Evolutionary conservation across 1,139 yeast species (phyloP).

Genomic region (Geotrichum reessii): DNA sequence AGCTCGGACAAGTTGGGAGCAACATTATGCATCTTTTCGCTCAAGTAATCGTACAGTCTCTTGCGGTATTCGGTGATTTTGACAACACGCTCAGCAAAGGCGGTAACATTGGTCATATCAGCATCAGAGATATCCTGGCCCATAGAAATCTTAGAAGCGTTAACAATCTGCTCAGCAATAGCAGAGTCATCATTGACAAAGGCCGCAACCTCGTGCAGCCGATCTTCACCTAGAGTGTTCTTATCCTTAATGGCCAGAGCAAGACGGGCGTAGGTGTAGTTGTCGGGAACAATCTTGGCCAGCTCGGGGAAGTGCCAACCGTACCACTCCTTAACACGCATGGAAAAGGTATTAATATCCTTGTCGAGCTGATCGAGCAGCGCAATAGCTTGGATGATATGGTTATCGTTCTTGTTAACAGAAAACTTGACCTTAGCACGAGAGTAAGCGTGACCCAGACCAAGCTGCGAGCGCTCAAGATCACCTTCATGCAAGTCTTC

Average conservation of each 20-base stretch:
- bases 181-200: conserved; percentile 90
- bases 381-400: conserved; percentile 97
- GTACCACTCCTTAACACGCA: conserved; percentile 98
- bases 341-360: conserved; percentile 94
- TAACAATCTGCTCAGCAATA: conserved; percentile 82
- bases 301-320: conserved; percentile 99
- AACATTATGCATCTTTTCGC: conserved; percentile 94
- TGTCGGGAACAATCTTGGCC: conserved; percentile 93
- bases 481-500: conserved; percentile 94
- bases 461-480: conserved; percentile 95
- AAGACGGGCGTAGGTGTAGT: conserved; percentile 69
- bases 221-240: conserved; percentile 75
- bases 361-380: conserved; percentile 93
- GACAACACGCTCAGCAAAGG: conserved; percentile 90
- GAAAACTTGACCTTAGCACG: conserved; percentile 98
- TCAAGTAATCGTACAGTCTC: conserved; percentile 79
- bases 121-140: conserved; percentile 92
- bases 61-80: conserved; percentile 94
- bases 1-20: conserved; percentile 95
- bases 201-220: conserved; percentile 83
- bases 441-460: conserved; percentile 97
- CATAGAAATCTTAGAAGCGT: conserved; percentile 98
- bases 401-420: conserved; percentile 97
- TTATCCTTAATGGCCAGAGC: conserved; percentile 84
- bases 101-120: conserved; percentile 78